Percentiles rank a stretch among this genome's conserved stretches.
Evolutionary conservation across 129 eudicot genomes (phyloP).

Genomic region (Scalesia atractyloides): DNA sequence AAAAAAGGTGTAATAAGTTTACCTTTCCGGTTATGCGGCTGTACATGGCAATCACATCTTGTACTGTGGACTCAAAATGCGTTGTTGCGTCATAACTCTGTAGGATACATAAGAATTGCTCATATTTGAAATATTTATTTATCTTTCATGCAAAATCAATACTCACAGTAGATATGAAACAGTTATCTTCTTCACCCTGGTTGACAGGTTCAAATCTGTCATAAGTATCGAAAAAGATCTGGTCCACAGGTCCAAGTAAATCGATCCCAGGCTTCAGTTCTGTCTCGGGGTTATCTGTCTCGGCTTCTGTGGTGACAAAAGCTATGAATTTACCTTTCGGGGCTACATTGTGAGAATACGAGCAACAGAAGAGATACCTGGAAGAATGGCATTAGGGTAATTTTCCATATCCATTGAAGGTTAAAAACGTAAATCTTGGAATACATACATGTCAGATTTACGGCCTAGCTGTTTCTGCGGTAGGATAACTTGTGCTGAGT

Average conservation of each 20-base stretch:
- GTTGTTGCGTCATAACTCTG: too few species aligned
- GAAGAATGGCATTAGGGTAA: neutral
- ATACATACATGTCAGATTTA: constrained; percentile 9
- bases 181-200: constrained; percentile 8
- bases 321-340: constrained; percentile 67
- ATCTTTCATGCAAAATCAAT: neutral
- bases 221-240: constrained; percentile 56
- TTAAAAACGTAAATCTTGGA: neutral
- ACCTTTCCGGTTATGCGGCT: neutral
- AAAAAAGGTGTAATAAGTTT: neutral
- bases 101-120: neutral
- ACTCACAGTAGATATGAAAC: neutral
- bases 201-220: constrained; percentile 56
- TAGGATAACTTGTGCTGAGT: constrained; percentile 64
- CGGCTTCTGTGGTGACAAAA: constrained; percentile 66
- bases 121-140: neutral
- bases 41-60: constrained; percentile 2
- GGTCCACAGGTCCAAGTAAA: constrained; percentile 61
- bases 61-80: constrained; percentile 6
- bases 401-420: neutral
- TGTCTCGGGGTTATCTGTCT: constrained; percentile 49
- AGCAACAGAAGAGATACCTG: constrained; percentile 33
- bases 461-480: constrained; percentile 60
- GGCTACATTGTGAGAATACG: constrained; percentile 68
- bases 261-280: constrained; percentile 64